Conservation (phyloP, 169 alveolate species). For the Eimeria maxima region DNA sequence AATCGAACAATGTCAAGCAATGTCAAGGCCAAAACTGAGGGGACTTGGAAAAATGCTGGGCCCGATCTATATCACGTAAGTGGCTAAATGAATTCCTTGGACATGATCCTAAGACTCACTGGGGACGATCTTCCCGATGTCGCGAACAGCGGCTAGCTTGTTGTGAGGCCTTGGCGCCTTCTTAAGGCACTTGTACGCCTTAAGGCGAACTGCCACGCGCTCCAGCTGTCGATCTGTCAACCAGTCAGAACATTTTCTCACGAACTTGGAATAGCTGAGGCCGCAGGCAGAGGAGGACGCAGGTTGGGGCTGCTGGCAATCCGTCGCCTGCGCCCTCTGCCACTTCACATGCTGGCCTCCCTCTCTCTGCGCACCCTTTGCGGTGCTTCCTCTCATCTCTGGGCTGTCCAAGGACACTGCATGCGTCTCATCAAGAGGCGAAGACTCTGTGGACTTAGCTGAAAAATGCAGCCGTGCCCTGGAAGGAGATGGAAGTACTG, state of each 20-base stretch:
- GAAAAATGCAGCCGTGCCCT: neutral
- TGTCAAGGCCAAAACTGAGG: too few relatives aligned
- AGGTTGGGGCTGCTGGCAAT: neutral
- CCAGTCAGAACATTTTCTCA: constrained; percentile 69
- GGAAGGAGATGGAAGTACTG: neutral
- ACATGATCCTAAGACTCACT: neutral
- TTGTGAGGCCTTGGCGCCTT: constrained; percentile 20
- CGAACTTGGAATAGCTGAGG: constrained; percentile 72
- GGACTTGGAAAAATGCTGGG: neutral
- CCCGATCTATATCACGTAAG: neutral
- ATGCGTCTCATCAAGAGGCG: neutral
- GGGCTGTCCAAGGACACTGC: neutral
- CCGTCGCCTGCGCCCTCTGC: neutral
- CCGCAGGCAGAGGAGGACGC: constrained; percentile 43
- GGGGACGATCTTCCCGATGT: constrained; percentile 68
- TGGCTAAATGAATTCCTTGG: neutral
- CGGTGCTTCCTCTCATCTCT: neutral
- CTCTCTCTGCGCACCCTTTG: neutral
- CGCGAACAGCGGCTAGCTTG: constrained; percentile 74
- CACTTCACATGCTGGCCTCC: neutral
- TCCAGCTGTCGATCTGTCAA: constrained; percentile 52
- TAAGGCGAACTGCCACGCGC: constrained; percentile 74
- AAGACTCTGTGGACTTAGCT: neutral
- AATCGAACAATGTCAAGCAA: too few relatives aligned
- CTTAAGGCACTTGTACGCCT: constrained; percentile 66